Base-by-base conservation (phyloP, 139 green algal genomes). In the Penium margaritaceum region DNA sequence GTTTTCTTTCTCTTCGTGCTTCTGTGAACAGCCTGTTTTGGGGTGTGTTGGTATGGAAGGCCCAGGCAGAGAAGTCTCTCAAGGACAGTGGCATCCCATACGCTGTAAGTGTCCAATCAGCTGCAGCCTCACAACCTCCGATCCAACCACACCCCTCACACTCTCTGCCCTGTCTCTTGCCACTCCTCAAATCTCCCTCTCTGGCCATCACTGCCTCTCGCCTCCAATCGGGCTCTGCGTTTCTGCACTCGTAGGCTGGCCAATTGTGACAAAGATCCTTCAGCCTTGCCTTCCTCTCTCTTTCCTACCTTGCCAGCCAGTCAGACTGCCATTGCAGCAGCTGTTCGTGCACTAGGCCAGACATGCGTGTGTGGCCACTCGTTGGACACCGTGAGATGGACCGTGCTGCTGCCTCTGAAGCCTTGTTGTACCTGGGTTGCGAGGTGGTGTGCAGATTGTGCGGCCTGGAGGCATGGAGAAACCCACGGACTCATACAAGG, bases 381-480 rank as follows among this genome's bases (percentile, higher is more conserved):
- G n/a, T n/a, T n/a, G n/a, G n/a, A n/a, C n/a, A n/a, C n/a, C n/a
- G n/a, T n/a, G n/a, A 61, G 21, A 5, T 9, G 17, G 15, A 14
- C 51, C 9, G 51, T 61, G 17, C 41, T 51, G 41, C 41, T 9
- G 41, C 12, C 9, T 9, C 41, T 51, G 41, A 9, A 51, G 41
- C 9, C 9, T 51, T 9, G 41, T 12, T 51, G 41, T 51, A 12
- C 9, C 41, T 51, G 41, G 41, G 41, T 51, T 51, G 41, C 41
- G 41, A 51, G 9, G 41, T 51, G n/a, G 41, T 27, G 61, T 44
- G 55, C 55, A 81, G 74, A 95, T 97, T 39, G 87, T 97, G 36
- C 83, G 92, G 19, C 91, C 91, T 3, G 88, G 91, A 34, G 92
- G 91, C 75, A 92, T 96, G 90, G 91, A 96, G 84, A 76, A 87